Base-by-base conservation (phyloP, 768 basidiomycete genomes). In the Termitomyces sp. region DNA sequence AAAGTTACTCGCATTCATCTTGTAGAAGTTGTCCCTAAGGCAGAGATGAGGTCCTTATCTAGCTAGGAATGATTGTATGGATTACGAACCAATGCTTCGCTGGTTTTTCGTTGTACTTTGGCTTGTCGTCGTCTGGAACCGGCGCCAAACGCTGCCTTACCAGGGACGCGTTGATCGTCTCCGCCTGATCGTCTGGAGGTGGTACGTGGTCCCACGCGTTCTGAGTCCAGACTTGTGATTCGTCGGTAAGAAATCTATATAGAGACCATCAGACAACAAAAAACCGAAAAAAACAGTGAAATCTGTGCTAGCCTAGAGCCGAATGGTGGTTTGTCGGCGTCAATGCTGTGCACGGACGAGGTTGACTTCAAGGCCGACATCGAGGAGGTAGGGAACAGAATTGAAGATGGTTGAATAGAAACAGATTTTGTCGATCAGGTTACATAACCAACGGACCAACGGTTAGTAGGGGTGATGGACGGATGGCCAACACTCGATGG, bases 171-270 rank as follows among this genome's bases (percentile, higher is more conserved):
- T 80, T 74, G 48, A 97, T 93, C 12, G 73, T 73, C n/a, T 86
- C 83, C 38, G 74, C 78, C 66, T 96, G 92, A 70, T 93, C 91
- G 11, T 83, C 77, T 16, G 91, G 90, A 5, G 87, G 86, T 31
- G 87, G 85, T 42, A 94, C 91, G 65, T 93, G 91, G 66, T 94
- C 91, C 94, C 91, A 94, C 1, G 91, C 92, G 63, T 94, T 94
- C 57, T 92, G 87, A 23, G 79, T 76, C 89, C 91, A 94, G 3
- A 92, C 87, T 60, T 91, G 82, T n/a, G 74, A 66, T 38, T 86
- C 80, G 23, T 85, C 75, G 42, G 79, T 85, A 36, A 92, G 77
- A 65, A 89, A 89, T 67, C 90, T 90, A 54, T 29, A 25, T 39
- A 35, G 38, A 15, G n/a, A 44, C 27, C 23, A n/a, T 23, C 16